A percentile compares a stretch with the other conserved stretches of the same genome.
phyloP scores from a whole-genome alignment of 768 basidiomycete genomes.

The Trametes maxima region DNA sequence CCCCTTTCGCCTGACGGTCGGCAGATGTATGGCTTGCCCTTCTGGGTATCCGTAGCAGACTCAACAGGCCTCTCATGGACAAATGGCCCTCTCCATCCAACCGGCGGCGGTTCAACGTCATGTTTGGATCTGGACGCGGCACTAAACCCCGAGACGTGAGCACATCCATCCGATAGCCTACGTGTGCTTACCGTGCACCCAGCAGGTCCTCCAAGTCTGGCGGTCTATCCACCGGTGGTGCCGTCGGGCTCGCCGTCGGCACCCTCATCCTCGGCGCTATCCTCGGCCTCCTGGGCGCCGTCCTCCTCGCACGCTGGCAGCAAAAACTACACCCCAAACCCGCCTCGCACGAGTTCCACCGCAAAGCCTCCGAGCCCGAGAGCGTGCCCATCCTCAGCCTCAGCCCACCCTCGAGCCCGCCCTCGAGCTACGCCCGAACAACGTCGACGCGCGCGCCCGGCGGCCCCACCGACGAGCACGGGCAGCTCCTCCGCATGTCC shows the following conservation, averaged over 20 bases:
- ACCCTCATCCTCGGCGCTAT: constrained; percentile 28
- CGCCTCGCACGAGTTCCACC: background rate
- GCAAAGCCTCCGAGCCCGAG: constrained; percentile 19
- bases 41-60: constrained; percentile 59
- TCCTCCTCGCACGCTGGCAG: constrained; percentile 14
- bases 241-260: constrained; percentile 29
- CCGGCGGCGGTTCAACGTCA: constrained; percentile 41
- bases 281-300: constrained; percentile 19
- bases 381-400: constrained; percentile 23
- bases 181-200: background rate
- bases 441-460: background rate
- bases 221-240: constrained; percentile 24
- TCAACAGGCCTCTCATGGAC: constrained; percentile 54
- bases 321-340: background rate
- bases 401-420: constrained; percentile 2
- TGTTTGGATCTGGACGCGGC: constrained; percentile 39
- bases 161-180: background rate
- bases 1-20: constrained; percentile 21
- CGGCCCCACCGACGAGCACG: constrained; percentile 5
- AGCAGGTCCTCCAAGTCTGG: background rate
- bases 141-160: constrained; percentile 1
- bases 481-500: background rate
- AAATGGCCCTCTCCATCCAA: constrained; percentile 60
- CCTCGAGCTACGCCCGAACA: background rate
- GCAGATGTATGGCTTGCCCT: constrained; percentile 55